Evolutionary conservation across 176 grass and related monocot species (phyloP).

Genomic region (Thalia dealbata): DNA sequence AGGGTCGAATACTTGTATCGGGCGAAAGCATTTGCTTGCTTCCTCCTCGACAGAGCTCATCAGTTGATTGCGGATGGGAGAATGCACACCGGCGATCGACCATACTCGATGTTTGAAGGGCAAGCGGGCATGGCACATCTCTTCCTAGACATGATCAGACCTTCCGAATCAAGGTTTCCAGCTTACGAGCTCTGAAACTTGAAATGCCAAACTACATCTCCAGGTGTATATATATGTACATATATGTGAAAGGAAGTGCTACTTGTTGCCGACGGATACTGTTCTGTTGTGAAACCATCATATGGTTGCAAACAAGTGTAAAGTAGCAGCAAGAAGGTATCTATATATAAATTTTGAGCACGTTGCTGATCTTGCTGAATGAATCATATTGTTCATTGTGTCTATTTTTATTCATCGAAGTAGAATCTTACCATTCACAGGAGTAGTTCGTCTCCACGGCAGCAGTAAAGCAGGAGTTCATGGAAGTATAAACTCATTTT

Average conservation of each 20-base stretch:
- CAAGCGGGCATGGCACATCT: slow-evolving; percentile 31
- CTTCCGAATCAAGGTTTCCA: slow-evolving; percentile 30
- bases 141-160: slow-evolving; percentile 29
- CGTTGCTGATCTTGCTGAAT: too few species aligned
- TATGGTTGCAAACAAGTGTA: neutral
- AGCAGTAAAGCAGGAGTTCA: too few species aligned
- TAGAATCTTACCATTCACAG: too few species aligned
- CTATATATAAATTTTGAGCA: too few species aligned
- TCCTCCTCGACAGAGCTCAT: slow-evolving; percentile 26
- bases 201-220: neutral
- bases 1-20: slow-evolving; percentile 20
- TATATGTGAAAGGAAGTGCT: neutral
- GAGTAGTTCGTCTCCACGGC: too few species aligned
- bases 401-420: too few species aligned
- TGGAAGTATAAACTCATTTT: too few species aligned
- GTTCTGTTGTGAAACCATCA: neutral
- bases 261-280: neutral
- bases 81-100: slow-evolving; percentile 22
- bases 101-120: slow-evolving; percentile 32
- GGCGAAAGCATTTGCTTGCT: slow-evolving; percentile 30
- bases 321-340: too few species aligned
- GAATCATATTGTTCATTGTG: too few species aligned
- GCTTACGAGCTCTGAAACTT: slow-evolving; percentile 31
- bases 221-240: neutral
- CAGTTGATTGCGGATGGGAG: slow-evolving; percentile 22